Evolutionary conservation across 441 rosid species (phyloP).

Genomic region (Theobroma grandiflorum): DNA sequence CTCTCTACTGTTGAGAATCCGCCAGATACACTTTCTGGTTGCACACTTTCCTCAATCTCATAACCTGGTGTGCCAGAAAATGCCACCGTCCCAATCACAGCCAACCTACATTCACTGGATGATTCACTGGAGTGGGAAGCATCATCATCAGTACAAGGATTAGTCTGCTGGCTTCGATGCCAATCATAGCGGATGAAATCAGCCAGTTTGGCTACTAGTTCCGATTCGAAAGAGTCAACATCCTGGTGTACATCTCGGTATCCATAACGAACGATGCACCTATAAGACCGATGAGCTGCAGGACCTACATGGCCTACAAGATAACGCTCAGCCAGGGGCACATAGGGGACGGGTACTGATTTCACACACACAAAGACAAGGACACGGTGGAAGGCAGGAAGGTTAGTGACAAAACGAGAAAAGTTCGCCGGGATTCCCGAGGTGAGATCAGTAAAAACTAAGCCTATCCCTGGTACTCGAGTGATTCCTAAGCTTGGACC

Average conservation of each 20-base stretch:
- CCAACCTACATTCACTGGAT: constrained; percentile 67
- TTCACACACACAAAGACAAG: constrained; percentile 93
- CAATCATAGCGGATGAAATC: constrained; percentile 89
- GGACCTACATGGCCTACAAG: constrained; percentile 98
- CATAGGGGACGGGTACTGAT: constrained; percentile 90
- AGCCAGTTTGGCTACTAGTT: constrained; percentile 71
- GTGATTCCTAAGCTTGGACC: constrained; percentile 94
- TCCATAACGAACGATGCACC: constrained; percentile 96
- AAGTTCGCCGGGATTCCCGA: constrained; percentile 95
- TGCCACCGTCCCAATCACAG: constrained; percentile 79
- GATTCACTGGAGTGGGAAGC: constrained; percentile 64
- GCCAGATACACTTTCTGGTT: constrained; percentile 73
- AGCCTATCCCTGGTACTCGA: constrained; percentile 91
- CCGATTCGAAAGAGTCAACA: constrained; percentile 93
- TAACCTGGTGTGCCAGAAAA: constrained; percentile 49
- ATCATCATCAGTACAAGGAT: constrained; percentile 47
- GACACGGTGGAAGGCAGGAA: constrained; percentile 94
- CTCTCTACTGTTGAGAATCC: constrained; percentile 77
- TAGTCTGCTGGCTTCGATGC: constrained; percentile 41
- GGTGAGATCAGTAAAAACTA: constrained; percentile 89
- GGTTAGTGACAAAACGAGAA: constrained; percentile 96
- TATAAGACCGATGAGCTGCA: constrained; percentile 82
- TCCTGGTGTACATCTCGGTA: constrained; percentile 99
- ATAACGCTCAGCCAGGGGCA: constrained; percentile 89
- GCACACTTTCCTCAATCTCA: constrained; percentile 67